phyloP scores from a whole-genome alignment of 441 rosid species.

The Sinapis alba region DNA sequence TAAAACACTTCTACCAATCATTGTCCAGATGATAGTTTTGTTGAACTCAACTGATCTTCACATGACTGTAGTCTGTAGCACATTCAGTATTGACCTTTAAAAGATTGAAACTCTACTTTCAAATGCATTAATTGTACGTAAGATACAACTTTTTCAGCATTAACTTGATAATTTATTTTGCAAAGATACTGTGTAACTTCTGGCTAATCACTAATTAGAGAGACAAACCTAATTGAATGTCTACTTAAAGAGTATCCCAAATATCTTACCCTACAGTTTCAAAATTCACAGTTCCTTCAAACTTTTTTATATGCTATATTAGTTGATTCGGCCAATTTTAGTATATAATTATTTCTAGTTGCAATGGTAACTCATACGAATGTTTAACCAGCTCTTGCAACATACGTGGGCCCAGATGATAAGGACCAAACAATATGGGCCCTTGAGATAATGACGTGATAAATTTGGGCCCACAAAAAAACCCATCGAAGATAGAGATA shows the following conservation, averaged over 20 bases:
- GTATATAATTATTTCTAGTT: not conserved
- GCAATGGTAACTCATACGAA: not conserved
- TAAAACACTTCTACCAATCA: slow-evolving; percentile 12
- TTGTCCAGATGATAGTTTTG: slow-evolving; percentile 3
- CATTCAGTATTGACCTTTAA: too few species aligned
- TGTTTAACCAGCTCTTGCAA: not conserved
- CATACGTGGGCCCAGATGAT: slow-evolving; percentile 29
- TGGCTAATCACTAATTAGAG: not conserved
- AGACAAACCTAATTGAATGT: not conserved
- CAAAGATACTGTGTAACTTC: not conserved
- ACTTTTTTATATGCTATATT: too few species aligned
- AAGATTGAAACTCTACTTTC: not conserved
- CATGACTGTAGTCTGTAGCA: not conserved
- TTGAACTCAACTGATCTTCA: slow-evolving; percentile 15
- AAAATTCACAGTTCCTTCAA: not conserved
- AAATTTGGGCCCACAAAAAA: slow-evolving; percentile 21
- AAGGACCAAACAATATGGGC: slow-evolving; percentile 29
- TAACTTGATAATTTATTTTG: not conserved
- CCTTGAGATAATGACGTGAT: slow-evolving; percentile 18
- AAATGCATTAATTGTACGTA: not conserved
- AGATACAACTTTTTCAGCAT: not conserved
- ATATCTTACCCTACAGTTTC: not conserved
- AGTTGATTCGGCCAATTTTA: too few species aligned
- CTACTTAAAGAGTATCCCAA: too few species aligned
- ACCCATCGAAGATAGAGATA: slow-evolving; percentile 2